Conservation (phyloP, 306 rosid species). For the Rubus idaeus region DNA sequence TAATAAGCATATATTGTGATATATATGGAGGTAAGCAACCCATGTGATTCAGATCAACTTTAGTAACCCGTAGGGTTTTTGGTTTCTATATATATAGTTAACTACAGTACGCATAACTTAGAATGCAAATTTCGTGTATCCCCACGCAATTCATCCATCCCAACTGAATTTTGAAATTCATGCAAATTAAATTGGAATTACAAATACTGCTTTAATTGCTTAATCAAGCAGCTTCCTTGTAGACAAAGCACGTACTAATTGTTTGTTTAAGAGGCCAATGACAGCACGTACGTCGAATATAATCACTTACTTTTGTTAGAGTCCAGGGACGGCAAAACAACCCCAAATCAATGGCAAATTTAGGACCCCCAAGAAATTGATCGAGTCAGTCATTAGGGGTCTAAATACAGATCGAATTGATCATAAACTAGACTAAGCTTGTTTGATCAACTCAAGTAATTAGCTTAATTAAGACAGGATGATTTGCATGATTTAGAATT, state of each 20-base stretch:
- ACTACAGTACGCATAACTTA: slow-evolving; percentile 31
- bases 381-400: not conserved
- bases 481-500: not conserved
- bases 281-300: not conserved
- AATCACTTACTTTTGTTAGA: not conserved
- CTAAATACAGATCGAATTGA: slow-evolving; percentile 2
- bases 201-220: slow-evolving; percentile 28
- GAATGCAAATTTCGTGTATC: slow-evolving; percentile 35
- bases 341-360: not conserved
- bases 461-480: not conserved
- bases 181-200: slow-evolving; percentile 20
- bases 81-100: slow-evolving; percentile 7
- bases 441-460: slow-evolving; percentile 9
- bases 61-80: slow-evolving; percentile 9
- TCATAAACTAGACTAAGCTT: not conserved
- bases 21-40: slow-evolving; percentile 32
- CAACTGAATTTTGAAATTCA: slow-evolving; percentile 27
- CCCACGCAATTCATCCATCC: slow-evolving; percentile 65
- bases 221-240: slow-evolving; percentile 28
- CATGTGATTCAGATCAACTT: slow-evolving; percentile 49
- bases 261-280: not conserved
- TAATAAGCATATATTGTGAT: slow-evolving; percentile 15
- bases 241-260: slow-evolving; percentile 14
- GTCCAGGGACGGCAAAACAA: slow-evolving; percentile 1
- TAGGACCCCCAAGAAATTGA: not conserved